Base-by-base conservation (phyloP, 768 basidiomycete species). In the Pleurotus tuber-regium region DNA sequence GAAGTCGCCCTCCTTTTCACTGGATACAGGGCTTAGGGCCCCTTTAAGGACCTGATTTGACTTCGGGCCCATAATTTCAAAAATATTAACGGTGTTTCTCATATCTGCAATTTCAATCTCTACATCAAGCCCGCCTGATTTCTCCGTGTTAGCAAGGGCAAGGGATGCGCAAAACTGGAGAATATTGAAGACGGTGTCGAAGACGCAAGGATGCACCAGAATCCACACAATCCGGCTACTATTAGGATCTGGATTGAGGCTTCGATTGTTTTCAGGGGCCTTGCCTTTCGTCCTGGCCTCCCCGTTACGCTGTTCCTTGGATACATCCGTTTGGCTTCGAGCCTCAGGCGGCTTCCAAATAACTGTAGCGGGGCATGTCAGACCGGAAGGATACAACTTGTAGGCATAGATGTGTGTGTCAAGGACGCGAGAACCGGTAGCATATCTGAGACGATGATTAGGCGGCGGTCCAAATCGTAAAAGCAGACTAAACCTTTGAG, bases 41-140 rank as follows among this genome's bases (percentile, higher is more conserved):
- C 86, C 86, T 59, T 79, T 82, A 44, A 88, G 65, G 9, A 94
- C 80, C 61, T 89, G 86, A 49, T 78, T 89, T 0, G 89, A 76
- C 62, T 83, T 88, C 2, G 91, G 91, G 2, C 96, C 96, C 74
- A 89, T 87, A 28, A 98, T 80, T 64, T 98, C 95, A 59, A 96
- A 96, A 4, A 84, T 75, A 54, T 89, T 89, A 36, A 92, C 59
- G 43, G 83, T 79, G 1, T 81, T 82, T 50, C 86, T 72, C 42
- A 94, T 65, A 63, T 95, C 89, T 5, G 77, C 73, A 12, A 95
- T 74, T 57, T 90, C 84, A 8, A 93, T 66, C 18, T 75, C 71
- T 19, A 70, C 55, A 35, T 66, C 64, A 21, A 53, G 53, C 49
- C 28, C 31, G n/a, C 29, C 30, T 10, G 57, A 48, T 10, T 54